phyloP scores from a whole-genome alignment of 2,329 filamentous ascomycete species.

The Cladosporium sp. region DNA sequence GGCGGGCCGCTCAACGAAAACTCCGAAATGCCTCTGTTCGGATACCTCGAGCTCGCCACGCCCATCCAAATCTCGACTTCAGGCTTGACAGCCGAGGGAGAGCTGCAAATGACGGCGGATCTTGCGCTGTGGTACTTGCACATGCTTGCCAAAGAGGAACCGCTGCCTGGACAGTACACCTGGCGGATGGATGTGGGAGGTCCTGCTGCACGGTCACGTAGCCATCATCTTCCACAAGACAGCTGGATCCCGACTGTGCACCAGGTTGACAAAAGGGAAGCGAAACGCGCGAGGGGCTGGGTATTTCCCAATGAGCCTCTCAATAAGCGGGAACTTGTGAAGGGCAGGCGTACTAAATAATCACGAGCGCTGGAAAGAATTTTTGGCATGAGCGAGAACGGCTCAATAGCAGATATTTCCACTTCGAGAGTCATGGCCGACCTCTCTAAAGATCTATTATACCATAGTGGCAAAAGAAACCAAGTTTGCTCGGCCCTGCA shows the following conservation, averaged over 20 bases:
- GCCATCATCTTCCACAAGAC: conserved; percentile 69
- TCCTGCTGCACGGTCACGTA: conserved; percentile 69
- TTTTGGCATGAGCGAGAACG: background rate
- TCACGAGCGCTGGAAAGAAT: background rate
- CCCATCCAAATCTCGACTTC: conserved; percentile 55
- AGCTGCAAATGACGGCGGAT: conserved; percentile 64
- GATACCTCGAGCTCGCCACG: conserved; percentile 74
- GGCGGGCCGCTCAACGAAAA: conserved; percentile 52
- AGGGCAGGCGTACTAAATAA: conserved; percentile 41
- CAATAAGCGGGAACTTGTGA: conserved; percentile 69
- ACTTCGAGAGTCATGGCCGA: background rate
- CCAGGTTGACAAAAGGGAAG: conserved; percentile 72
- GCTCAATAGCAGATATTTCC: background rate
- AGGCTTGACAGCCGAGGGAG: conserved; percentile 37
- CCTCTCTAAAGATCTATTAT: background rate
- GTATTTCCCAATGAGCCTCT: conserved; percentile 73
- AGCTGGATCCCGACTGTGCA: conserved; percentile 74
- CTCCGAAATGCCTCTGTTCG: conserved; percentile 70
- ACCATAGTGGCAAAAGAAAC: background rate
- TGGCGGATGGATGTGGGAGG: conserved; percentile 74
- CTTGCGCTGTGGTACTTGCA: conserved; percentile 78
- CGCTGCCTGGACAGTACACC: conserved; percentile 56
- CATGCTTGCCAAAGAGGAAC: conserved; percentile 65
- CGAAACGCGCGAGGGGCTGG: conserved; percentile 73
- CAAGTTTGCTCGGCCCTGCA: background rate